Evolutionary conservation across 1,139 yeast genomes (phyloP).

Genomic region (Kodamaea sp.): DNA sequence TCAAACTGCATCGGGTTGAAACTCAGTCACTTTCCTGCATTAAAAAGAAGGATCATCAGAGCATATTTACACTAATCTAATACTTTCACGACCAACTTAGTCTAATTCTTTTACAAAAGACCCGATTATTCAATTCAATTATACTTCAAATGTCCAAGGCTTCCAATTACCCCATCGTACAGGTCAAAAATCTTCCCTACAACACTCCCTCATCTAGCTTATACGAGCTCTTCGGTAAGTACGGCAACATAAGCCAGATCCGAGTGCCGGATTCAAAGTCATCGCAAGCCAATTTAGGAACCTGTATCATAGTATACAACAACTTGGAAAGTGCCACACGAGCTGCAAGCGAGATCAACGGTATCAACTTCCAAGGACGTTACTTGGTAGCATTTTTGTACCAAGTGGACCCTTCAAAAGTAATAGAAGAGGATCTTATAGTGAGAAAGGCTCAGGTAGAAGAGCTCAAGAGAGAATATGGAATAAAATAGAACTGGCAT

Average conservation of each 20-base stretch:
- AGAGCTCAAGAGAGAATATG: constrained; percentile 16
- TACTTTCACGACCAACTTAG: no score
- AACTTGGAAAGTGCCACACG: constrained; percentile 47
- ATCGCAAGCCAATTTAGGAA: constrained; percentile 33
- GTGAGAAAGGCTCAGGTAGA: constrained; percentile 22
- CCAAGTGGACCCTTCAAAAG: constrained; percentile 38
- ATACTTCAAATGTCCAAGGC: constrained; percentile 16
- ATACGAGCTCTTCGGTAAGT: constrained; percentile 55
- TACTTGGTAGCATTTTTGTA: constrained; percentile 55
- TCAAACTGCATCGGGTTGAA: no score
- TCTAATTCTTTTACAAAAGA: no score
- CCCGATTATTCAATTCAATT: no score
- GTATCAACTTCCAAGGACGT: constrained; percentile 61
- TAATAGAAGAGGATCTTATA: constrained; percentile 23
- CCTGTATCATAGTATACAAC: constrained; percentile 59
- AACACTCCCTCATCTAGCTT: constrained; percentile 48
- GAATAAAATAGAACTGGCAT: background rate
- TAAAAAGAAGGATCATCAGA: no score
- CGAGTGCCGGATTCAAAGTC: constrained; percentile 43
- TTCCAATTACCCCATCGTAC: constrained; percentile 49
- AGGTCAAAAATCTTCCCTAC: constrained; percentile 62
- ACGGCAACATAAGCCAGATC: constrained; percentile 59
- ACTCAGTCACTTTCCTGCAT: no score
- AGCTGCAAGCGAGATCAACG: constrained; percentile 58
- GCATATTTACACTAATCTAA: no score